Evolutionary conservation across 2,329 filamentous ascomycete genomes (phyloP), one percentile per base, ranked within the genome.

Genomic region (Cladosporium austrohemisphaericum): DNA sequence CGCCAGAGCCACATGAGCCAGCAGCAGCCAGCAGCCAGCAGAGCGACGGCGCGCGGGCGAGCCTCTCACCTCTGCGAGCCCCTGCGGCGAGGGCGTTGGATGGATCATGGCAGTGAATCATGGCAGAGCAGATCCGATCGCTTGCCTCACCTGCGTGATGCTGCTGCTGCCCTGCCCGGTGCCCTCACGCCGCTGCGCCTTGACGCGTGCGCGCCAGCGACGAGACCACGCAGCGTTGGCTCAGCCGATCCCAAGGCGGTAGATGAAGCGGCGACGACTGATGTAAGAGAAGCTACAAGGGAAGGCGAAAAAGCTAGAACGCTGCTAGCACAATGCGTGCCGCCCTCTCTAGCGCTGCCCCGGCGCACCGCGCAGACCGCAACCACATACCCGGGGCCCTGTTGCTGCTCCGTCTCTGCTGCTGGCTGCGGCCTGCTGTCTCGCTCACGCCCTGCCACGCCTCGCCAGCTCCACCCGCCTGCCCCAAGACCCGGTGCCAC

Each of bases 231-330:
- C 29, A 31, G 36, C 19, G n/a, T n/a, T 31, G 36, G 36, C 36
- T 40, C 36, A 25, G 36, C 36, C 18, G 36, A 40, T 40, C 36
- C 16, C 36, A 23, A 22, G 36, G 10, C 40, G 40, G 40, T 43
- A 43, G 40, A 29, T 43, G 40, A 31, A 31, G 33, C 33, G 33
- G 33, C 33, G 33, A 31, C 29, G 36, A 43, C 40, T 43, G 40
- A 43, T 43, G 40, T 43, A 43, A 43, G 40, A 43, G 36, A 40
- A 43, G 40, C 18, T 29, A 43, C 40, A 29, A 31, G 25, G 22
- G 25, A n/a, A 19, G 23, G 23, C 20, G 20, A 43, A 43, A 43
- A 43, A 43, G 25, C 40, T 43, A 43, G 40, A 43, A 29, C n/a
- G 40, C 28, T 20, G 23, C 23, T 11, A 18, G n/a, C 35, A 40